Base-by-base conservation (phyloP, 768 basidiomycete genomes). In the Calocera viscosa region DNA sequence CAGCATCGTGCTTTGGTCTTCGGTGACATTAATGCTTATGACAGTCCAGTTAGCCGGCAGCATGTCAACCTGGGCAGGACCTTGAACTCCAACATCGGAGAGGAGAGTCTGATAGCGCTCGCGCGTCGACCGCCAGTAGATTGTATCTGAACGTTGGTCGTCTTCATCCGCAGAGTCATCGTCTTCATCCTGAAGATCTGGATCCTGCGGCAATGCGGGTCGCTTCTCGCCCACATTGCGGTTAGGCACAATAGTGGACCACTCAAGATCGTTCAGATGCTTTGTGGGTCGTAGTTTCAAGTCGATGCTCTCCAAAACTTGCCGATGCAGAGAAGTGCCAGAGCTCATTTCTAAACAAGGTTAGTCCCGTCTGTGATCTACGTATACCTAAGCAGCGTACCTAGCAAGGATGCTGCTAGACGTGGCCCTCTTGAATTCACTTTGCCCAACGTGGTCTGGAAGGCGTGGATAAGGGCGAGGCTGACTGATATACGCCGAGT, bases 11-110 rank as follows among this genome's bases (percentile, higher is more conserved):
- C 83, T 86, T 69, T 85, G 86, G 72, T 96, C 92, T 1, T 89
- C 84, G 0, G 91, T 88, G 66, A 97, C 81, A 72, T 82, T 89
- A 70, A 98, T 85, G 68, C 87, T 90, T 67, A 96, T 78, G 24
- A 92, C 82, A 2, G 86, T 87, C 94, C 95, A 98, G 68, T 87
- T 83, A 1, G 72, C 66, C 0, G 95, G 94, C 1, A 97, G 78
- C 14, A 74, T 74, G 32, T 78, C 73, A 12, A 76, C 76, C 28
- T 78, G 78, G 2, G 76, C 79, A 1, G 77, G 11, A 72, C 16
- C 67, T 64, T 66, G 67, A 34, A 69, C 64, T 60, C 63, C 35
- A 8, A 64, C 68, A 33, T 71, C 69, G 26, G 69, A 67, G 12
- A 63, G 70, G 34, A 80, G 80, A 19, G 77, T 70, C 49, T 82